phyloP scores from a whole-genome alignment of 1,284 basidiomycete species.

The Sporisorium exsertum region DNA sequence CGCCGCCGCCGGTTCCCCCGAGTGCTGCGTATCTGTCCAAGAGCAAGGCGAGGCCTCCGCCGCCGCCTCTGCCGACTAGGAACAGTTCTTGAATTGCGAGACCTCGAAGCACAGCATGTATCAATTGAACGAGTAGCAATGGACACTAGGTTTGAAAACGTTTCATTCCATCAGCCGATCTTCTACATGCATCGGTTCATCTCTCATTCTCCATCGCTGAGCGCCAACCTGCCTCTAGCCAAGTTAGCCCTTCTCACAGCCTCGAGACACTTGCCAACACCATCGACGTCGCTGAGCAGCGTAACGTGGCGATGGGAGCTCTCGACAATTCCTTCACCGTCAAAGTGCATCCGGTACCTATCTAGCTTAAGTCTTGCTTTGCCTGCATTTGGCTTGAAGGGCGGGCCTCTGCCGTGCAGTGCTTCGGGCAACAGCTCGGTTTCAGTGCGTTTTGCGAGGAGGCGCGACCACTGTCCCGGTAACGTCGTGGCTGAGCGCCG shows the following conservation, averaged over 20 bases:
- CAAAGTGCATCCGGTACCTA: constrained; percentile 24
- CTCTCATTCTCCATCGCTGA: neutral
- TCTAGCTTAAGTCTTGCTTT: constrained; percentile 36
- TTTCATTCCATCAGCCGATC: neutral
- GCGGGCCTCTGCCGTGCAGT: constrained; percentile 19
- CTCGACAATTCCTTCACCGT: constrained; percentile 57
- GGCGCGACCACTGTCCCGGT: constrained; percentile 49
- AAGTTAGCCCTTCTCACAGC: constrained; percentile 34
- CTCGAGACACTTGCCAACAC: constrained; percentile 38
- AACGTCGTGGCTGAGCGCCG: constrained; percentile 57
- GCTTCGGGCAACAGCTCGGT: constrained; percentile 13
- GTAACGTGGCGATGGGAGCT: constrained; percentile 60
- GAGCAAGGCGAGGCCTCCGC: constrained; percentile 32
- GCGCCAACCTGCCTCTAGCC: constrained; percentile 12
- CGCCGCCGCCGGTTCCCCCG: constrained; percentile 40
- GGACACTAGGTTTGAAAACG: constrained; percentile 5
- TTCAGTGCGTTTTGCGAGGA: constrained; percentile 42
- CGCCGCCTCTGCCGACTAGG: constrained; percentile 30
- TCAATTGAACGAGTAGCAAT: neutral
- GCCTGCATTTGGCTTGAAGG: constrained; percentile 9
- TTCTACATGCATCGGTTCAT: neutral
- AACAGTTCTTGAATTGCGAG: constrained; percentile 14
- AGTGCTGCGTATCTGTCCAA: constrained; percentile 37
- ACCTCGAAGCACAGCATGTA: neutral
- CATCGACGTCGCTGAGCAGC: constrained; percentile 59